Conservation (phyloP, 2,329 filamentous ascomycete genomes). For the Exserohilum turcica region DNA sequence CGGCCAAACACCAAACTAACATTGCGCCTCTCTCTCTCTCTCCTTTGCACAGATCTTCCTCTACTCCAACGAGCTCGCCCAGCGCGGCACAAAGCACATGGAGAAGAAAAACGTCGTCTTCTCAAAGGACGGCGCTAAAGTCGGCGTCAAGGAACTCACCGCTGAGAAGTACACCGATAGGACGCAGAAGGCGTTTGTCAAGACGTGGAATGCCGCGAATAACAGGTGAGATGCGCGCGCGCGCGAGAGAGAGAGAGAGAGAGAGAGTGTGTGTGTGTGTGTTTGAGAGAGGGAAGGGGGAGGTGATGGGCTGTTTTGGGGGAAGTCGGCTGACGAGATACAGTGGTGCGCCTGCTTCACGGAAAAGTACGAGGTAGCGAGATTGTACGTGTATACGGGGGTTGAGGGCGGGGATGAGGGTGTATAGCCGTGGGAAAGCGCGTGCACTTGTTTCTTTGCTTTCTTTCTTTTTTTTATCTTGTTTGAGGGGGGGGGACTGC, state of each 20-base stretch:
- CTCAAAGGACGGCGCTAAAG: slow-evolving; percentile 74
- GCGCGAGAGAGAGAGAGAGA: neutral
- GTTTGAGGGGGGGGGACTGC: no score
- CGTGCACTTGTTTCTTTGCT: no score
- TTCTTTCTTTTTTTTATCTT: no score
- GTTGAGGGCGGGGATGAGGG: no score
- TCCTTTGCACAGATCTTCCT: slow-evolving; percentile 68
- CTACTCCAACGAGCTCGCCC: slow-evolving; percentile 67
- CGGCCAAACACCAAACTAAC: neutral
- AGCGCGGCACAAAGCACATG: slow-evolving; percentile 70
- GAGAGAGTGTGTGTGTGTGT: neutral
- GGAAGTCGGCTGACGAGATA: neutral
- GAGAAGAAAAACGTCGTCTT: slow-evolving; percentile 76
- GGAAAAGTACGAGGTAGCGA: neutral
- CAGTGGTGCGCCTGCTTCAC: neutral
- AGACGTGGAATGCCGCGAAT: slow-evolving; percentile 54
- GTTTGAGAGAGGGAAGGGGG: neutral
- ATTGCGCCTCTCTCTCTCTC: no score
- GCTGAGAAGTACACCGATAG: slow-evolving; percentile 74
- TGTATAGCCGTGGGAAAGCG: no score
- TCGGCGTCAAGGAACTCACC: slow-evolving; percentile 71
- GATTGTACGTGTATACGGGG: neutral
- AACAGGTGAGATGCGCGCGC: slow-evolving; percentile 19
- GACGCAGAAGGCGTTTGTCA: slow-evolving; percentile 66
- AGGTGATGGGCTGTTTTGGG: neutral